phyloP scores from a whole-genome alignment of 345 rosid species.

The Angophora floribunda region DNA sequence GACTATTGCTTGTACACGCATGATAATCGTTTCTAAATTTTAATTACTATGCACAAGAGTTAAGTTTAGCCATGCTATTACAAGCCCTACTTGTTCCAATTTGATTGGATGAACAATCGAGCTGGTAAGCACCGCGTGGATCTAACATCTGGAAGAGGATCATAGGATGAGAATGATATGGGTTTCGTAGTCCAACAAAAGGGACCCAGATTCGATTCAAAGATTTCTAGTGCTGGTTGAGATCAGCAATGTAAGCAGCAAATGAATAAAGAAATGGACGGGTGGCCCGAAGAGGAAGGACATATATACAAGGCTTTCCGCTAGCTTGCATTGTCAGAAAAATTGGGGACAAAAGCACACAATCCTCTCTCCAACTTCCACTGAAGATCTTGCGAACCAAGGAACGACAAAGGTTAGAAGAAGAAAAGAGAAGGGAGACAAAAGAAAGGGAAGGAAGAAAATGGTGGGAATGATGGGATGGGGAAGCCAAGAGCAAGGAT shows the following conservation, averaged over 20 bases:
- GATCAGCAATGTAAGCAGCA: conserved; percentile 1
- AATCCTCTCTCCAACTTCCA: neutral
- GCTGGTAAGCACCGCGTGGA: neutral
- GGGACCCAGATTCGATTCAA: conserved; percentile 2
- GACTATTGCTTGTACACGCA: neutral
- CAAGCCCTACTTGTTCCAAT: neutral
- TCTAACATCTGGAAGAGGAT: neutral
- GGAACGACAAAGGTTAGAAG: neutral
- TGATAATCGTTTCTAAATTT: neutral
- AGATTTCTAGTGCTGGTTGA: conserved; percentile 11
- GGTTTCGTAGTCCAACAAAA: neutral
- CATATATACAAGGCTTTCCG: neutral
- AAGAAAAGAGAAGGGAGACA: neutral
- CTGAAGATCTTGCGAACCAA: neutral
- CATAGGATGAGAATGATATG: neutral
- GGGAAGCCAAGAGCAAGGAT: conserved; percentile 36
- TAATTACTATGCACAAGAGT: neutral
- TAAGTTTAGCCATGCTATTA: neutral
- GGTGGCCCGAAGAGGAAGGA: conserved; percentile 1
- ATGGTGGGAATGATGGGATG: conserved; percentile 30
- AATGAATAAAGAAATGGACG: neutral
- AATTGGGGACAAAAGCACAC: conserved; percentile 13
- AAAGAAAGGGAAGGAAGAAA: neutral
- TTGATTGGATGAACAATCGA: neutral
- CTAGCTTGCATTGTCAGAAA: conserved; percentile 13